Conservation (phyloP, 2,329 filamentous ascomycete species). For the Samsoniella hepiali region DNA sequence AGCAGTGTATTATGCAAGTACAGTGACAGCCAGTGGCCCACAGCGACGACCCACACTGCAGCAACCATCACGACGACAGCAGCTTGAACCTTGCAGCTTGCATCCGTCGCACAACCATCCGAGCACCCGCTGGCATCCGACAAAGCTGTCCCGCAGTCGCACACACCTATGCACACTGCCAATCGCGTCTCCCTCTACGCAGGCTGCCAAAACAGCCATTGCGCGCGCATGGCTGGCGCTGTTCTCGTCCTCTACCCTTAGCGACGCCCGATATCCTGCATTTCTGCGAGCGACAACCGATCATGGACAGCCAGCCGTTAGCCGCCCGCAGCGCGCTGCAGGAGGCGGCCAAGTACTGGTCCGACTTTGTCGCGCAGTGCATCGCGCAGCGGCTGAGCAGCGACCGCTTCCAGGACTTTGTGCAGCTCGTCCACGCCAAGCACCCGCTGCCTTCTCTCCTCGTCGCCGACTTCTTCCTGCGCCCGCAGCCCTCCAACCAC, state of each 20-base stretch:
- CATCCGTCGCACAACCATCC: neutral
- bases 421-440: conserved; percentile 47
- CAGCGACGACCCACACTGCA: neutral
- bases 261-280: neutral
- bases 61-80: conserved; percentile 1
- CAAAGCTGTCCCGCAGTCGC: neutral
- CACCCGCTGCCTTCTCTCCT: conserved; percentile 49
- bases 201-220: conserved; percentile 4
- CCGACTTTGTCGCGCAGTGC: conserved; percentile 49
- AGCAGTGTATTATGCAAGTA: neutral
- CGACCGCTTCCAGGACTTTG: conserved; percentile 51
- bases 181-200: too few relatives aligned
- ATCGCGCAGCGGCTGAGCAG: conserved; percentile 50
- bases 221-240: conserved; percentile 9
- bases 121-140: neutral
- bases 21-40: neutral
- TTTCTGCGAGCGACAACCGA: neutral
- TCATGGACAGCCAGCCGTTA: conserved; percentile 3
- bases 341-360: conserved; percentile 43
- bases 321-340: conserved; percentile 26
- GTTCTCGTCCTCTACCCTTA: neutral
- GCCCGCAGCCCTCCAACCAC: conserved; percentile 46
- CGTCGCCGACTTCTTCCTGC: conserved; percentile 58
- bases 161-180: neutral
- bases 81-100: conserved; percentile 11